A percentile compares a stretch with the other conserved stretches of the same genome.
phyloP scores from a whole-genome alignment of 257 asterid species.

The Petunia axillaris region DNA sequence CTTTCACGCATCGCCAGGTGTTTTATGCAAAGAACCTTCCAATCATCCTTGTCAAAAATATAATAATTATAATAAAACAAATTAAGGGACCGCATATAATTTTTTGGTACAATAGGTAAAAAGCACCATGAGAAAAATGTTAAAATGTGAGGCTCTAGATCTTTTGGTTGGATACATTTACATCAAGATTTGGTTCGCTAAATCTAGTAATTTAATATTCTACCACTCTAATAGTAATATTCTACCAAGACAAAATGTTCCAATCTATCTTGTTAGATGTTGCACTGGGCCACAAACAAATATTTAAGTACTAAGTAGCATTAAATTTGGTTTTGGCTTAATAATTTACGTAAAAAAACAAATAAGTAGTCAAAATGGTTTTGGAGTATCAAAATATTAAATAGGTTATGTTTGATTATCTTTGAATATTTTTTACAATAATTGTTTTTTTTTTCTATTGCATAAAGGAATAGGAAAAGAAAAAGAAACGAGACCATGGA shows the following conservation, averaged over 20 bases:
- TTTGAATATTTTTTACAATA: neutral
- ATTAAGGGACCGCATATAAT: neutral
- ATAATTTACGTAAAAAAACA: too few relatives aligned
- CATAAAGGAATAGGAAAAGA: neutral
- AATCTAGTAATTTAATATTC: neutral
- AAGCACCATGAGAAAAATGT: neutral
- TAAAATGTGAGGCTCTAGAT: constrained; percentile 26
- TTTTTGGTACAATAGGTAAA: too few relatives aligned
- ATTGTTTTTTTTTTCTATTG: neutral
- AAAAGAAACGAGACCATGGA: too few relatives aligned
- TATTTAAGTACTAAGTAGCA: neutral
- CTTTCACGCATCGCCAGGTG: constrained; percentile 33
- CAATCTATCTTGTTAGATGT: neutral
- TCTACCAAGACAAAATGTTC: neutral
- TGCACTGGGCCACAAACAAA: neutral
- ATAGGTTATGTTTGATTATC: neutral
- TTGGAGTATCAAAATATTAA: too few relatives aligned
- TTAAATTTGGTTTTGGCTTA: neutral
- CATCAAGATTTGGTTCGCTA: neutral
- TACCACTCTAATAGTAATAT: neutral
- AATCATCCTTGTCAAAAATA: neutral
- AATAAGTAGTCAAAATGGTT: too few relatives aligned
- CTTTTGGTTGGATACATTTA: constrained; percentile 24
- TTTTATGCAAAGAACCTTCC: constrained; percentile 28
- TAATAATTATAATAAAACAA: neutral